Evolutionary conservation across 129 eudicot genomes (phyloP).

Genomic region (Centrapalus pauciflorus): DNA sequence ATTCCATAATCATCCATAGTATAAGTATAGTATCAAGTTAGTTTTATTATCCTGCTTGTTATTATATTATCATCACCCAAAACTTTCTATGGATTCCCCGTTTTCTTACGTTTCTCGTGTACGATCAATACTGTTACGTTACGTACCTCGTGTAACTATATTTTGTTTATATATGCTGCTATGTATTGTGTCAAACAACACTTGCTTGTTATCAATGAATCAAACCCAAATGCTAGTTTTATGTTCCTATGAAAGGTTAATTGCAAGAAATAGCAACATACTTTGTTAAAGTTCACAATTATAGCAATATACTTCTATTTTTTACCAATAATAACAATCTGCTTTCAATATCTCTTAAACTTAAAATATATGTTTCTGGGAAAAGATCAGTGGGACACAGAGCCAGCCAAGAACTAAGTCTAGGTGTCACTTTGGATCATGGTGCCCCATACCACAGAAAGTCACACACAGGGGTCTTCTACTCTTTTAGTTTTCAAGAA

Average conservation of each 20-base stretch:
- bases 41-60: conserved; percentile 8
- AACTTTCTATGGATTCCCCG: conserved; percentile 12
- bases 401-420: neutral
- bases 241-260: neutral
- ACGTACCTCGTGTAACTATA: conserved; percentile 27
- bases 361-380: neutral
- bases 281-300: no score
- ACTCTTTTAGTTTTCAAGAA: no score
- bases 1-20: conserved; percentile 27
- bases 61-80: conserved; percentile 20
- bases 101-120: conserved; percentile 25
- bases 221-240: neutral
- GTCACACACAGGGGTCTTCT: no score
- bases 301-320: no score
- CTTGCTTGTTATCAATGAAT: neutral
- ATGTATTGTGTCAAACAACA: conserved; percentile 20
- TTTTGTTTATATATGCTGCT: conserved; percentile 30
- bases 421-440: neutral
- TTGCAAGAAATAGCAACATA: no score
- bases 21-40: conserved; percentile 31
- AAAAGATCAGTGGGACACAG: neutral
- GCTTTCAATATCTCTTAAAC: no score
- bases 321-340: no score
- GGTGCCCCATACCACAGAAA: no score
- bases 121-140: neutral